Conservation (phyloP, 169 alveolate species). For the Plasmodium blacklocki region DNA sequence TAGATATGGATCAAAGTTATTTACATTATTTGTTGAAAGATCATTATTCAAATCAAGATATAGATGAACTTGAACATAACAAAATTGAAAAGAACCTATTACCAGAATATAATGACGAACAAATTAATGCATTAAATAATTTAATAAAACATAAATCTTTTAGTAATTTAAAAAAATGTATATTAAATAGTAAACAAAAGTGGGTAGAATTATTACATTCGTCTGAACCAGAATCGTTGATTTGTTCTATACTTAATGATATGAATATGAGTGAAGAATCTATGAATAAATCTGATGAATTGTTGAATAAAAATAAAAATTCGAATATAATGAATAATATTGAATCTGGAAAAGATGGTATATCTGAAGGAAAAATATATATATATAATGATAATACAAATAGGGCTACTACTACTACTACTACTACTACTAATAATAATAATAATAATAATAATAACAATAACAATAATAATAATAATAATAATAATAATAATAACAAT, state of each 20-base stretch:
- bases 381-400: no score
- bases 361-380: no score
- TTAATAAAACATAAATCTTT: conserved; percentile 39
- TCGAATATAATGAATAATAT: background rate
- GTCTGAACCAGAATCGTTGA: conserved; percentile 66
- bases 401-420: no score
- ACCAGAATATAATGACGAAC: conserved; percentile 75
- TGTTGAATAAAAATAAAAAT: background rate
- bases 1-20: conserved; percentile 1
- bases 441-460: background rate
- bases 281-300: background rate
- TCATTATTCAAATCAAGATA: conserved; percentile 65
- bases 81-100: conserved; percentile 30
- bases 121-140: conserved; percentile 41
- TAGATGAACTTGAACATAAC: background rate
- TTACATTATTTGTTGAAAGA: conserved; percentile 75
- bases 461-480: background rate
- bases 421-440: background rate
- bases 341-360: conserved; percentile 24
- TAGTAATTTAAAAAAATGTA: conserved; percentile 30
- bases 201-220: conserved; percentile 72
- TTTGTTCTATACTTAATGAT: conserved; percentile 38
- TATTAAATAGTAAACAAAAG: conserved; percentile 34
- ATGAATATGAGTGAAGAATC: no score
- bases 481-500: conserved; percentile 5